Conservation (phyloP, 2,329 filamentous ascomycete genomes). For the Penicillium sp. region DNA sequence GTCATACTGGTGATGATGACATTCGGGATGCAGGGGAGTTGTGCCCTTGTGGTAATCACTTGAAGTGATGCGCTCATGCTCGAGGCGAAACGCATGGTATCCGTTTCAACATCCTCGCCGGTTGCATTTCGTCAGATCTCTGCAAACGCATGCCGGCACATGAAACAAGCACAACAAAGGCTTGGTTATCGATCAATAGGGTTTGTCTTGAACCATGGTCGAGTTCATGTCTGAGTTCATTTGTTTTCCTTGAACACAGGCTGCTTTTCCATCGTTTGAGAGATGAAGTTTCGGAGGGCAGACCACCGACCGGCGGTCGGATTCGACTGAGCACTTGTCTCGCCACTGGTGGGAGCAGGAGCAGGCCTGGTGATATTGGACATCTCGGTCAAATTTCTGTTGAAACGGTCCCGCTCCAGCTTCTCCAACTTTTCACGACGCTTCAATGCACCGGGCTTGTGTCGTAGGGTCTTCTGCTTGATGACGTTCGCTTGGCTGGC, state of each 20-base stretch:
- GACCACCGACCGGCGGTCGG: constrained; percentile 69
- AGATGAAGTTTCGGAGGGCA: constrained; percentile 79
- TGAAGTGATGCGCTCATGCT: not conserved
- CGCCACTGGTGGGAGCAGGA: constrained; percentile 30
- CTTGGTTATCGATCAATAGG: not conserved
- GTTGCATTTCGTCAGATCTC: not conserved
- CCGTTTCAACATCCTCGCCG: not conserved
- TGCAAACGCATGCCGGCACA: not conserved
- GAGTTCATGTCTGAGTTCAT: constrained; percentile 30
- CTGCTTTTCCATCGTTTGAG: constrained; percentile 85
- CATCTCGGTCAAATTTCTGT: constrained; percentile 77
- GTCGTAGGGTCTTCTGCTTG: constrained; percentile 72
- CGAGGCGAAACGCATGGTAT: not conserved
- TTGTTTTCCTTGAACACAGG: constrained; percentile 63
- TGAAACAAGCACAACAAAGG: not conserved
- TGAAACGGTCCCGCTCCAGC: constrained; percentile 81
- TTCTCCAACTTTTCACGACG: constrained; percentile 77
- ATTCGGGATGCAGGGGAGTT: not conserved
- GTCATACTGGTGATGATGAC: not conserved
- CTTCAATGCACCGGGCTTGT: constrained; percentile 77
- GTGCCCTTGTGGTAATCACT: not conserved
- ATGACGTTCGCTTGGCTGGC: constrained; percentile 66
- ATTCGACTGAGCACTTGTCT: constrained; percentile 18
- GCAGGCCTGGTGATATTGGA: constrained; percentile 41
- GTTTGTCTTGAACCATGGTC: not conserved